phyloP scores from a whole-genome alignment of 495 filamentous ascomycete species.

The Aspergillus conjunctus region DNA sequence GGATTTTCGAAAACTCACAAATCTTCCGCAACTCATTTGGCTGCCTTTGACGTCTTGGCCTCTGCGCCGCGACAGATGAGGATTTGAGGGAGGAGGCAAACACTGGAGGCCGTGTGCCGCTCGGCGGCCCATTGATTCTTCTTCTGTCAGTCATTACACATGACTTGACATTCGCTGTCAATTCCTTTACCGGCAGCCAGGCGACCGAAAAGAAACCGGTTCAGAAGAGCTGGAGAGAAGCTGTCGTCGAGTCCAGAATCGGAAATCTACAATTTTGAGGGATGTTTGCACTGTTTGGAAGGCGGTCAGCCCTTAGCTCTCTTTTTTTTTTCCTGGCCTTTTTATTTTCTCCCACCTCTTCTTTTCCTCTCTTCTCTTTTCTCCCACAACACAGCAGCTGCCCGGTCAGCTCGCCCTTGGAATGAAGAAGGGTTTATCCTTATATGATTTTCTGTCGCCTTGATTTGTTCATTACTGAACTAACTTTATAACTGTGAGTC shows the following conservation, averaged over 20 bases:
- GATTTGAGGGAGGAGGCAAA: constrained; percentile 55
- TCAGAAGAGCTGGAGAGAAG: constrained; percentile 11
- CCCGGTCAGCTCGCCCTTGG: constrained; percentile 10
- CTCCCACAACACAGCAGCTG: constrained; percentile 22
- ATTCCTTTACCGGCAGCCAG: constrained; percentile 12
- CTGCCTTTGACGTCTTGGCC: constrained; percentile 54
- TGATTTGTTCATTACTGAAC: constrained; percentile 1
- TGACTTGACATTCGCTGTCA: constrained; percentile 23
- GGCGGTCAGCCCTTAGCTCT: constrained; percentile 22
- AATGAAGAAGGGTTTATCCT: constrained; percentile 25
- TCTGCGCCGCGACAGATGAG: constrained; percentile 39
- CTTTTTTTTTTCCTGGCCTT: constrained; percentile 32
- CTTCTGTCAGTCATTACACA: constrained; percentile 77
- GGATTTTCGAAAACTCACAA: constrained; percentile 60
- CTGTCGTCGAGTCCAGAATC: constrained; percentile 30
- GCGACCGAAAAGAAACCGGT: constrained; percentile 9
- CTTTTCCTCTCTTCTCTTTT: constrained; percentile 35
- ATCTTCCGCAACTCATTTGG: constrained; percentile 75
- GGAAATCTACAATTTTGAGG: constrained; percentile 41
- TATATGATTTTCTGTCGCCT: constrained; percentile 8
- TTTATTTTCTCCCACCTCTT: constrained; percentile 31
- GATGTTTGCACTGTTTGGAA: constrained; percentile 50
- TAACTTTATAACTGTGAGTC: constrained; percentile 37
- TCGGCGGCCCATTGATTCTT: constrained; percentile 84
- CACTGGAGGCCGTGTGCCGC: constrained; percentile 73